A percentile compares a stretch with the other conserved stretches of the same genome.
Conservation (phyloP, 2,329 filamentous ascomycete genomes). For the Penicillium janthinellum region DNA sequence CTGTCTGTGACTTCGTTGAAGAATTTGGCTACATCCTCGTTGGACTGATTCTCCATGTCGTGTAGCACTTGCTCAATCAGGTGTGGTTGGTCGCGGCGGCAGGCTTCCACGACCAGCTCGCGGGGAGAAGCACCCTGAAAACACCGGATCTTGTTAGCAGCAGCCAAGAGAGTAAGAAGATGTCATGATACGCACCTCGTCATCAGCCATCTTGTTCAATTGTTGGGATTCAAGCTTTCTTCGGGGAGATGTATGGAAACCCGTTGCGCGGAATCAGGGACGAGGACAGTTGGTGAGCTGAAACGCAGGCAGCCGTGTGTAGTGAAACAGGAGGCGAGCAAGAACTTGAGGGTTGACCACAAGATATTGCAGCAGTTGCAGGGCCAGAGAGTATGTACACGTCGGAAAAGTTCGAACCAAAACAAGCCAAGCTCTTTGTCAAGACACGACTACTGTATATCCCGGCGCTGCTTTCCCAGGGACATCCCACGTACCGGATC, state of each 20-base stretch:
- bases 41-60: slow-evolving; percentile 58
- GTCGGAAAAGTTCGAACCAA: neutral
- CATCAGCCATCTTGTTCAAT: slow-evolving; percentile 42
- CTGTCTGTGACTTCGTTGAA: slow-evolving; percentile 85
- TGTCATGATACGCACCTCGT: slow-evolving; percentile 40
- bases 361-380: neutral
- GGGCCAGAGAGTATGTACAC: slow-evolving; percentile 19
- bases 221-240: neutral
- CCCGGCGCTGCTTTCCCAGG: slow-evolving; percentile 20
- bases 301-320: slow-evolving; percentile 11
- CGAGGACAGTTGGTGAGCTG: slow-evolving; percentile 7
- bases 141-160: slow-evolving; percentile 10
- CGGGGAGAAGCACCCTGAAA: slow-evolving; percentile 76
- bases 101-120: slow-evolving; percentile 89
- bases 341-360: neutral
- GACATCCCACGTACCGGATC: slow-evolving; percentile 24
- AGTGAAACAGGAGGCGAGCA: neutral
- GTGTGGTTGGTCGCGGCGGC: slow-evolving; percentile 87
- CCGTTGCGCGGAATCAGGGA: slow-evolving; percentile 9
- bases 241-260: neutral
- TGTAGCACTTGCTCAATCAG: slow-evolving; percentile 76
- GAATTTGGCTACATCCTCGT: slow-evolving; percentile 69
- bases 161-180: neutral
- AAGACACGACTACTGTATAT: slow-evolving; percentile 4
- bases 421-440: slow-evolving; percentile 7